Evolutionary conservation across 1,139 yeast species (phyloP), one percentile per base, ranked within the genome.

Genomic region (Magnusiomyces suaveolens): DNA sequence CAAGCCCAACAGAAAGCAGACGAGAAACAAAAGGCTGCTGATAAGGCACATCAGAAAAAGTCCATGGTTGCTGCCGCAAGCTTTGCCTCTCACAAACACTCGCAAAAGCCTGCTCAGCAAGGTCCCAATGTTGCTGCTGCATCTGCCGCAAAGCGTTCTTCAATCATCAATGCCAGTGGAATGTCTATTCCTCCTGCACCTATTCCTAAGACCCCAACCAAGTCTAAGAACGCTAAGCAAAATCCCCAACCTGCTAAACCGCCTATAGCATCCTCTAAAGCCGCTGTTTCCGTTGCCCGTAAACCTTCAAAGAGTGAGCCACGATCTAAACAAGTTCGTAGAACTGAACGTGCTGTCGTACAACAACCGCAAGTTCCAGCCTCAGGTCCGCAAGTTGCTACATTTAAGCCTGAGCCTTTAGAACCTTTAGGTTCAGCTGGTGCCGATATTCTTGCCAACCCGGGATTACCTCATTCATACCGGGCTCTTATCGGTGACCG

Each of bases 381-480:
- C n/a, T n/a, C n/a, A n/a, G n/a, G n/a, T n/a, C n/a, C n/a, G n/a
- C n/a, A n/a, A n/a, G n/a, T n/a, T n/a, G n/a, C n/a, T n/a, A n/a
- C n/a, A n/a, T n/a, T n/a, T n/a, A n/a, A n/a, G n/a, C n/a, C n/a
- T n/a, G n/a, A n/a, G n/a, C n/a, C n/a, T n/a, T n/a, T n/a, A n/a
- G n/a, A n/a, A n/a, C n/a, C n/a, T n/a, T n/a, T n/a, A n/a, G n/a
- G n/a, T n/a, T n/a, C n/a, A n/a, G n/a, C n/a, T n/a, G n/a, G n/a
- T n/a, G n/a, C n/a, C n/a, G n/a, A n/a, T n/a, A n/a, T n/a, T n/a
- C n/a, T n/a, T n/a, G n/a, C n/a, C n/a, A n/a, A n/a, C n/a, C n/a
- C n/a, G n/a, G n/a, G n/a, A n/a, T n/a, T n/a, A n/a, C 32, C 46
- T 26, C 52, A 50, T 25, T 50, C 52, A 16, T 50, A 50, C 39